phyloP scores from a whole-genome alignment of 306 rosid species.

The Datisca glomerata region DNA sequence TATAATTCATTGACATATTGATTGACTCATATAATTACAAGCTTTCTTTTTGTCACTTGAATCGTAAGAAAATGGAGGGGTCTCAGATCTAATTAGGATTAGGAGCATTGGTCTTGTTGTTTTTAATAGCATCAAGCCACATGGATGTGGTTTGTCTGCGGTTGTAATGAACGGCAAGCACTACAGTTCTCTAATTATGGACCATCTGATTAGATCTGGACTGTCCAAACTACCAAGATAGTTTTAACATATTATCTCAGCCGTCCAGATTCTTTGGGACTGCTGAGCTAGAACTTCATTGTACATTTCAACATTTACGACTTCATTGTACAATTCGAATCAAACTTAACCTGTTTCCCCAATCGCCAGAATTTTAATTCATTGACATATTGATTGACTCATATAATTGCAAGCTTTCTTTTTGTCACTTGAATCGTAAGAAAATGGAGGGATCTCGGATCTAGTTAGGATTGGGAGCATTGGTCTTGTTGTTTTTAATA shows the following conservation, averaged over 20 bases:
- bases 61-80: conserved; percentile 41
- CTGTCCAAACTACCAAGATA: no score
- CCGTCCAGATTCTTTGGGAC: no score
- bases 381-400: neutral
- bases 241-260: no score
- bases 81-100: conserved; percentile 24
- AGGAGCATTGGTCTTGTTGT: conserved; percentile 29
- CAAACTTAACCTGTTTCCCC: conserved; percentile 7
- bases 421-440: no score
- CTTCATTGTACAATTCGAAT: neutral
- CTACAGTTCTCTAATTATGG: no score
- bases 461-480: conserved; percentile 26
- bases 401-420: no score
- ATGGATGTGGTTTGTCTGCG: no score
- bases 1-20: neutral
- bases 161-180: no score
- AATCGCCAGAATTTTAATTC: neutral
- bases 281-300: no score
- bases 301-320: neutral
- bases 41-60: no score
- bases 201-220: no score
- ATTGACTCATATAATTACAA: no score
- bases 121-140: conserved; percentile 40
- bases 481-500: conserved; percentile 27
- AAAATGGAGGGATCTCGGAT: conserved; percentile 37